phyloP scores from a whole-genome alignment of 257 asterid genomes.

The Fraxinus pennsylvanica region DNA sequence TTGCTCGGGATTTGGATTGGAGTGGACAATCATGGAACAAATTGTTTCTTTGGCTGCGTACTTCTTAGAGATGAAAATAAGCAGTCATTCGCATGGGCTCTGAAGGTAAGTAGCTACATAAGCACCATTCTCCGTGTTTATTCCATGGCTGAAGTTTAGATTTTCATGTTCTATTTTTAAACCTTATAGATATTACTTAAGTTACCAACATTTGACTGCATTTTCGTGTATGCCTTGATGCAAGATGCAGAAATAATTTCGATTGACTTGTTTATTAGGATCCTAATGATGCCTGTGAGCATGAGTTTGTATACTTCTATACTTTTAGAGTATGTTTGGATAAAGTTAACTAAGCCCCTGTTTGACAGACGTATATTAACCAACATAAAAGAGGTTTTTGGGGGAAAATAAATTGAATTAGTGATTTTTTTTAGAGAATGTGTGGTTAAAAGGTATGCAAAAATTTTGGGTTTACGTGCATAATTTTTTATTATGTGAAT shows the following conservation, averaged over 20 bases:
- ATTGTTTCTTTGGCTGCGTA: slow-evolving; percentile 61
- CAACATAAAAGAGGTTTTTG: too few relatives aligned
- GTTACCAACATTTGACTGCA: not conserved
- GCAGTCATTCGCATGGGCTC: slow-evolving; percentile 64
- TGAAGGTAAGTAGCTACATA: slow-evolving; percentile 40
- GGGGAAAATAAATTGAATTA: too few relatives aligned
- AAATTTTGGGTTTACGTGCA: too few relatives aligned
- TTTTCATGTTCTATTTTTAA: not conserved
- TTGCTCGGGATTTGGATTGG: slow-evolving; percentile 65
- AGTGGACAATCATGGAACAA: slow-evolving; percentile 59
- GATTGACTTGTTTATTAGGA: slow-evolving; percentile 4
- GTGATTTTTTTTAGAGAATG: too few relatives aligned
- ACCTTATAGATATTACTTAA: not conserved
- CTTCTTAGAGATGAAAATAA: slow-evolving; percentile 65
- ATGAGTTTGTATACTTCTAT: not conserved
- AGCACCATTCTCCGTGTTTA: not conserved
- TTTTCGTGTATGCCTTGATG: slow-evolving; percentile 5
- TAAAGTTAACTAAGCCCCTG: not conserved
- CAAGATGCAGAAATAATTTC: slow-evolving; percentile 6
- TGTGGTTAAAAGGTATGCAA: too few relatives aligned
- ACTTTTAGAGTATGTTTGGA: not conserved
- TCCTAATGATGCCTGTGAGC: slow-evolving; percentile 14
- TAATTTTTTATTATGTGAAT: too few relatives aligned
- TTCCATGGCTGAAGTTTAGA: slow-evolving; percentile 1
- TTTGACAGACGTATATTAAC: too few relatives aligned